These are phyloP conservation scores for Phytophthora colocasiae DNA, from an alignment of 352 stramenopile species.

Conservation along the genomic window DNA sequence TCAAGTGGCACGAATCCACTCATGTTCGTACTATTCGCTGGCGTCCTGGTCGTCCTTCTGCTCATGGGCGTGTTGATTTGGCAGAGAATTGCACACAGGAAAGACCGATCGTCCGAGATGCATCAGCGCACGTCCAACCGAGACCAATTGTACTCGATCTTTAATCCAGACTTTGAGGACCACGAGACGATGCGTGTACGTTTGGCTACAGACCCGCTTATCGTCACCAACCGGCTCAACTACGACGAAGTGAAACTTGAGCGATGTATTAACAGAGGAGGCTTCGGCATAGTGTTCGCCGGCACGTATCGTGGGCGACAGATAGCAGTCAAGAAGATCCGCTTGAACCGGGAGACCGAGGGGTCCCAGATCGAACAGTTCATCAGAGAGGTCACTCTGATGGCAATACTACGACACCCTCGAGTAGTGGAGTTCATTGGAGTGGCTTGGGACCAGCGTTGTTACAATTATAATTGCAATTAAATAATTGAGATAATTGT, in stretches of 20 bases:
- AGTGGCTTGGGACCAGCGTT: constrained; percentile 55
- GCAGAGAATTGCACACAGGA: constrained; percentile 30
- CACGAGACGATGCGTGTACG: constrained; percentile 41
- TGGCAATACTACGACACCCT: constrained; percentile 45
- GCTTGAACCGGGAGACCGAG: constrained; percentile 29
- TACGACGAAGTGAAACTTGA: constrained; percentile 51
- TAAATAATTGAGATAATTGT: too few species aligned
- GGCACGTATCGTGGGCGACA: constrained; percentile 37
- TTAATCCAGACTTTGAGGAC: constrained; percentile 25
- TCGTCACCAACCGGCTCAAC: constrained; percentile 45
- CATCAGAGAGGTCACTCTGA: constrained; percentile 50
- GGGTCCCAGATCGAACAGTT: constrained; percentile 41
- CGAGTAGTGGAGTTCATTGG: constrained; percentile 59
- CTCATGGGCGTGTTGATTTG: constrained; percentile 30
- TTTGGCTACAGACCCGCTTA: constrained; percentile 46
- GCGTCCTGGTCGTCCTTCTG: constrained; percentile 34
- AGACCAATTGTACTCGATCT: constrained; percentile 31
- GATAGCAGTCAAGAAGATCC: constrained; percentile 58
- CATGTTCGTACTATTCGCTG: constrained; percentile 31
- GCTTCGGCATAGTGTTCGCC: constrained; percentile 52
- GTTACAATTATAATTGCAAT: too few species aligned
- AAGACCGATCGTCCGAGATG: constrained; percentile 20
- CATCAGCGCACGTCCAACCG: constrained; percentile 10
- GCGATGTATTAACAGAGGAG: constrained; percentile 44
- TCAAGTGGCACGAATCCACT: constrained; percentile 22